Base-by-base conservation (phyloP, 1,284 basidiomycete genomes). In the Bjerkandera adusta region DNA sequence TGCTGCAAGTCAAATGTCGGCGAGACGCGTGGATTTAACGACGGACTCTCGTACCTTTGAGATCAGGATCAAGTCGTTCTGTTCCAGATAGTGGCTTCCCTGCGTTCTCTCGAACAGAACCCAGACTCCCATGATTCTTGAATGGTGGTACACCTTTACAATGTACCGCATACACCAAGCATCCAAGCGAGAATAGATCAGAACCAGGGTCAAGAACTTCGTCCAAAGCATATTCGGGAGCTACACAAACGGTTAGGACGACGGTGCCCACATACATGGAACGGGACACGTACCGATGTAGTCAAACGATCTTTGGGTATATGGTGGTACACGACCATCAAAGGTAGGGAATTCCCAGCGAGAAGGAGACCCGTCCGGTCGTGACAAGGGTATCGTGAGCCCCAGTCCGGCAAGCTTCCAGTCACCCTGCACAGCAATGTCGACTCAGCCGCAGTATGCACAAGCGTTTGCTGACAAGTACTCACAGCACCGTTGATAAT, bases 341-440 rank as follows among this genome's bases (percentile, higher is more conserved):
- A 86, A 89, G 24, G 91, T 87, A 0, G 94, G 94, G 59, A 91
- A 96, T 51, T 89, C 84, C 84, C 92, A 97, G 22, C 82, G 81
- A 1, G 91, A 83, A 0, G 85, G 73, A 4, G 78, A 73, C 1
- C 92, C 93, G 52, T 89, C 83, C 1, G 85, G 68, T 25, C 76
- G 72, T 27, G 80, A 69, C 2, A 98, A 71, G 1, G 90, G 79
- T 13, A 95, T 93, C 0, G 92, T 92, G 43, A 95, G 73, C 4
- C 89, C 91, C 35, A 98, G 78, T 0, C 94, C 95, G 12, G 89
- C 86, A 39, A 99, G 77, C 70, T 98, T 99, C 96, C 96, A 99
- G 66, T 99, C 96, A 29, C 97, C 96, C 90, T 97, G 54, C n/a
- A 43, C 49, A 33, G 7, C 12, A 22, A 32, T 22, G 36, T 5